phyloP scores from a whole-genome alignment of 169 alveolate genomes.

The Ophryocystis elektroscirrha region DNA sequence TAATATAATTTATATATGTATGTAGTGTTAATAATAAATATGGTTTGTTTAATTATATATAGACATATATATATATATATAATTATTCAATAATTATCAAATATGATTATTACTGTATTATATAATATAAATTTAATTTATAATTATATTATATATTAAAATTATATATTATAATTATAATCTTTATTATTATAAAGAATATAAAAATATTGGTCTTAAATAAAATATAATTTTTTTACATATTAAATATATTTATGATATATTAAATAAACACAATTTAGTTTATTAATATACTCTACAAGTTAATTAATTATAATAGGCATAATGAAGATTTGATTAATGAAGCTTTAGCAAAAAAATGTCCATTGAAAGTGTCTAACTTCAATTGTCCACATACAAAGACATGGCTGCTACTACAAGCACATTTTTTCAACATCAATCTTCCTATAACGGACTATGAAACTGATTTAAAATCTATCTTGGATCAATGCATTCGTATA shows the following conservation, averaged over 20 bases:
- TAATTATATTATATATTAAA: slow-evolving; percentile 2
- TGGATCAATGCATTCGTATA: slow-evolving; percentile 23
- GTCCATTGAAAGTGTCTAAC: slow-evolving; percentile 15
- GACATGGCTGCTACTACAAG: slow-evolving; percentile 27
- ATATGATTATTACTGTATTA: too few species aligned
- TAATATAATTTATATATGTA: too few species aligned
- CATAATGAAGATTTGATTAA: slow-evolving; percentile 27
- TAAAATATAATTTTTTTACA: slow-evolving; percentile 6
- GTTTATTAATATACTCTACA: slow-evolving; percentile 9
- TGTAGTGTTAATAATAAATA: too few species aligned
- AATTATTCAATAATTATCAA: too few species aligned
- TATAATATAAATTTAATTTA: background rate
- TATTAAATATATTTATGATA: background rate
- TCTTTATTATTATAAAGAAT: slow-evolving; percentile 3
- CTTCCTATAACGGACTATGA: slow-evolving; percentile 23
- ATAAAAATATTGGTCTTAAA: slow-evolving; percentile 2
- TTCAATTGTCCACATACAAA: slow-evolving; percentile 23
- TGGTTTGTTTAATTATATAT: too few species aligned
- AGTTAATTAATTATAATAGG: slow-evolving; percentile 9
- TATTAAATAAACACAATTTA: slow-evolving; percentile 8
- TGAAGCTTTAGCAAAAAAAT: slow-evolving; percentile 13
- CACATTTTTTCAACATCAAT: slow-evolving; percentile 13
- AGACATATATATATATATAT: too few species aligned
- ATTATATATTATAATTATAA: slow-evolving; percentile 2
- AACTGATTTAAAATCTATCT: slow-evolving; percentile 19